Conservation (phyloP, 495 filamentous ascomycete species). For the Penicillium pancosmium region DNA sequence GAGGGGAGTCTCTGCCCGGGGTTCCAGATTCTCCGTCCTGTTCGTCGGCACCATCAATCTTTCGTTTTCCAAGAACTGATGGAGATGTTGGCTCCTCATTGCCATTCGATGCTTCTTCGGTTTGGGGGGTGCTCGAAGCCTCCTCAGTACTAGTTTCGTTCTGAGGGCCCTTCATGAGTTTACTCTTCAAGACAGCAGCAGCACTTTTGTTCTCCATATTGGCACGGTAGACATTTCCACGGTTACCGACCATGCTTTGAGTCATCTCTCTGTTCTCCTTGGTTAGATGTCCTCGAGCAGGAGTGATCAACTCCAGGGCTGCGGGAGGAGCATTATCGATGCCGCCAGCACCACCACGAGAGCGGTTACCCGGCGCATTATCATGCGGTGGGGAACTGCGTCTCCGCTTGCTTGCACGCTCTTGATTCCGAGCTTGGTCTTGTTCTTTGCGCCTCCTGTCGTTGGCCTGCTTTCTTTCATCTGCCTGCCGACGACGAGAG, state of each 20-base stretch:
- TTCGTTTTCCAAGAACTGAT: slow-evolving; percentile 62
- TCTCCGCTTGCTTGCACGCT: slow-evolving; percentile 47
- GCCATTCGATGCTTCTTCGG: slow-evolving; percentile 24
- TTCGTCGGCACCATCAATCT: slow-evolving; percentile 62
- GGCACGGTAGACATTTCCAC: slow-evolving; percentile 70
- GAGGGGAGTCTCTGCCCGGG: slow-evolving; percentile 57
- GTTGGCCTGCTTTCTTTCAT: slow-evolving; percentile 78
- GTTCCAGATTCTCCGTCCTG: slow-evolving; percentile 59
- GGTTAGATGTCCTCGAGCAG: slow-evolving; percentile 58
- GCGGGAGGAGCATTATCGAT: slow-evolving; percentile 42
- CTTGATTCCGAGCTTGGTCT: slow-evolving; percentile 54
- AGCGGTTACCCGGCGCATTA: slow-evolving; percentile 27
- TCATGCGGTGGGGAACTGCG: slow-evolving; percentile 52
- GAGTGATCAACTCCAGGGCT: slow-evolving; percentile 60
- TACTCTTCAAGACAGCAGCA: slow-evolving; percentile 83
- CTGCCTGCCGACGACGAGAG: slow-evolving; percentile 74
- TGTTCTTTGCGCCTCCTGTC: slow-evolving; percentile 77
- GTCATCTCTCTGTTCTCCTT: slow-evolving; percentile 67
- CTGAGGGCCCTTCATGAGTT: slow-evolving; percentile 59
- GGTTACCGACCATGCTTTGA: slow-evolving; percentile 88
- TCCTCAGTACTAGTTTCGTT: slow-evolving; percentile 25
- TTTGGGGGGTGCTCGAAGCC: slow-evolving; percentile 15
- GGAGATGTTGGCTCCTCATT: slow-evolving; percentile 36
- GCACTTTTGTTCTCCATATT: slow-evolving; percentile 94
- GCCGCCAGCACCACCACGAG: slow-evolving; percentile 30